Evolutionary conservation across 2,329 filamentous ascomycete genomes (phyloP), one percentile per base, ranked within the genome.

Genomic region (Acrodontium crateriforme): DNA sequence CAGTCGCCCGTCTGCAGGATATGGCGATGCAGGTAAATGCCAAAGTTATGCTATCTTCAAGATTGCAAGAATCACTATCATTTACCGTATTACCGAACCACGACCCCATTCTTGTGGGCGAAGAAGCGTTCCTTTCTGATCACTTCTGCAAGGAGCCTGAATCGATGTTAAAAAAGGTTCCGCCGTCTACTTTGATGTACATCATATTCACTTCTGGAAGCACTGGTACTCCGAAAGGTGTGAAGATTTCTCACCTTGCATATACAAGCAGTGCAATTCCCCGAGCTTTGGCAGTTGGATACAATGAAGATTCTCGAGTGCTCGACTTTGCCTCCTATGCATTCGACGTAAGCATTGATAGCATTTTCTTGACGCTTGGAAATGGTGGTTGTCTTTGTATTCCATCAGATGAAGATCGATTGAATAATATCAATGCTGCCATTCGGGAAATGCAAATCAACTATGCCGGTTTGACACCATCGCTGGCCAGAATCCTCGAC

Each of bases 191-290:
- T 20, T 20, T 20, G 18, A 75, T 46, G 7, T 91, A 91, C 47
- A 70, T 79, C 11, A 74, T 91, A 2, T 91, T 80, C 49, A 91
- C 81, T 0, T 84, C 79, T 14, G 84, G 84, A 3, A 87, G 77
- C 21, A 91, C 82, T 1, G 83, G 81, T 0, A 62, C 60, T 1
- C 83, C 81, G 0, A 91, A 92, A 46, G 81, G 81, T 2, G 77
- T 92, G 3, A 63, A 79, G 3, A 67, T 92, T 12, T 82, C 78
- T 0, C 76, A 20, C n/a, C 18, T 8, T n/a, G 18, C 18, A 20
- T 20, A n/a, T 20, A 8, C 18, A n/a, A 20, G 8, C 18, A 20
- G 8, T n/a, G 8, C 18, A n/a, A 8, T 20, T n/a, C 18, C 8
- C 18, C 18, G 18, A 20, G 18, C 18, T 8, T 20, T n/a, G 8